Base-by-base conservation (phyloP, 1,284 basidiomycete species). In the Vanrija sp. region DNA sequence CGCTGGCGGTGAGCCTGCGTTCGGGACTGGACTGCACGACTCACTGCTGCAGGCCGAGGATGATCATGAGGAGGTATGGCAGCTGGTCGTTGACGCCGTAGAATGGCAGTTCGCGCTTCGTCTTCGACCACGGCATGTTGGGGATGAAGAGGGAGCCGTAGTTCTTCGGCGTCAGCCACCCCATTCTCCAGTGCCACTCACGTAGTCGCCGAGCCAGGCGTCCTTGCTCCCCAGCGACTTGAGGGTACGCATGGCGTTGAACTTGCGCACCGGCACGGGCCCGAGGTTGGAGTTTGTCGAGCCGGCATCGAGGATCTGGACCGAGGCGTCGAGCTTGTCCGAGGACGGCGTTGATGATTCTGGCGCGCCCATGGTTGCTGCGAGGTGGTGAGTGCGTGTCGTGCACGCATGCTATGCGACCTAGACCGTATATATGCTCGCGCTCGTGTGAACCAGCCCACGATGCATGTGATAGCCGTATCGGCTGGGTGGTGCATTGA, bases 21-120 rank as follows among this genome's bases (percentile, higher is more conserved):
- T 14, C 23, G 8, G 15, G 7, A 23, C 22, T 19, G 19, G 3
- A 8, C 7, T 19, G 6, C 10, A 22, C 14, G 12, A 59, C 63
- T 50, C 31, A 63, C 61, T 68, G 66, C 48, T 68, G 66, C 8
- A 67, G 52, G 35, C 66, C 66, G 43, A 68, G 58, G 27, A 68
- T 64, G 57, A 68, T 46, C 16, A 66, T 47, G 18, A 68, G 56
- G 4, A 68, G 45, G 53, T 65, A 64, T 8, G 66, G 66, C 4
- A 68, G 59, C 19, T 47, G 45, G 36, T 62, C 65, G 41, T 67
- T 41, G 45, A 67, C 52, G 10, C 50, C 57, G 55, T 68, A 68
- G 59, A 68, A 68, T 5, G 66, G 66, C 22, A 68, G 57, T 31
- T 65, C 62, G 12, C 63, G 56, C 22, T 23, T 27, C 49, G 64